phyloP scores from a whole-genome alignment of 139 green algal species.

The Micractinium conductrix region DNA sequence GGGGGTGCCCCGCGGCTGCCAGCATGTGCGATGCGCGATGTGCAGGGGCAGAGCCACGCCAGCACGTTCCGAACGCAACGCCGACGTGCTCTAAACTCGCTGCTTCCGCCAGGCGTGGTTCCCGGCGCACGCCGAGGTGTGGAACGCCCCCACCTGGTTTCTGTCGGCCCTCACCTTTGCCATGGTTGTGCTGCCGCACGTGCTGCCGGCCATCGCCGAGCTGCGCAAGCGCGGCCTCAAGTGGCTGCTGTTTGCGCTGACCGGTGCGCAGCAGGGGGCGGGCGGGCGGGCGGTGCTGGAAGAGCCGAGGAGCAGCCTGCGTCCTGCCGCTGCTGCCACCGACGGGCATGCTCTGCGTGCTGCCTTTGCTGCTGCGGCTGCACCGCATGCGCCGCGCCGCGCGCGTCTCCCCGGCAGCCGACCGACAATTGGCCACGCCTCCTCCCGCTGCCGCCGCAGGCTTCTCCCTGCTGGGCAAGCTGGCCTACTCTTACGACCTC shows the following conservation, averaged over 20 bases:
- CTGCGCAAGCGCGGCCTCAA: slow-evolving; percentile 30
- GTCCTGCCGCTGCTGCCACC: no score
- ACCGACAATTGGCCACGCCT: no score
- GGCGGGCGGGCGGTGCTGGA: no score
- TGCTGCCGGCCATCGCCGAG: slow-evolving; percentile 31
- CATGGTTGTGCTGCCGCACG: slow-evolving; percentile 36
- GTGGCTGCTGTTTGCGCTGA: slow-evolving; percentile 28
- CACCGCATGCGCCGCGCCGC: no score
- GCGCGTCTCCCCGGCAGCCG: no score
- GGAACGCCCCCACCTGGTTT: slow-evolving; percentile 44
- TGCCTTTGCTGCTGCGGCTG: no score
- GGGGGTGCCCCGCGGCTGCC: no score
- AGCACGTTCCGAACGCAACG: background rate
- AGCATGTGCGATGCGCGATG: background rate
- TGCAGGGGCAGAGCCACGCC: background rate
- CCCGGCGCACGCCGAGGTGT: slow-evolving; percentile 32
- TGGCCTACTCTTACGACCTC: slow-evolving; percentile 38
- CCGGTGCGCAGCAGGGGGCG: no score
- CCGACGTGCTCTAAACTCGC: background rate
- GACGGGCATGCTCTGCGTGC: no score
- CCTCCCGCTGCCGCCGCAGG: no score
- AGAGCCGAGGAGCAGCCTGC: no score
- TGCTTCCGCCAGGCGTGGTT: slow-evolving; percentile 22
- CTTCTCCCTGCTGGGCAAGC: slow-evolving; percentile 36
- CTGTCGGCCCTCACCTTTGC: slow-evolving; percentile 41